Percentiles rank a stretch among this genome's conserved stretches.
Conservation (phyloP, 768 basidiomycete species). For the Myochromella boudieri region DNA sequence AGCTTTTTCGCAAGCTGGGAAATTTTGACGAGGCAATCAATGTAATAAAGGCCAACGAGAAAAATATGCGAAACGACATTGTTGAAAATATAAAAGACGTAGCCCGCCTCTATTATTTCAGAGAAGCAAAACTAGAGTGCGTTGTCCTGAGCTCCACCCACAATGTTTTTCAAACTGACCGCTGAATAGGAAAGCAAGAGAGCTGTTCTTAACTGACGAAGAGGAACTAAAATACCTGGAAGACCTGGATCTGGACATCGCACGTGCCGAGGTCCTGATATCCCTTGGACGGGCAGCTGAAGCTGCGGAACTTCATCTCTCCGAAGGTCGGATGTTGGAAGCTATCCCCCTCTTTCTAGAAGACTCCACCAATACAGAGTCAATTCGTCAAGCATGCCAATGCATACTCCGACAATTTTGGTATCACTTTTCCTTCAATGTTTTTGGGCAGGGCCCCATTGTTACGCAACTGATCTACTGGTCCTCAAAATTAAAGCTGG, state of each 20-base stretch:
- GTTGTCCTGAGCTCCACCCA: too few species aligned
- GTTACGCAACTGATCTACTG: constrained; percentile 24
- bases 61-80: constrained; percentile 29
- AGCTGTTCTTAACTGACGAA: constrained; percentile 50
- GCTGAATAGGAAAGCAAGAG: constrained; percentile 39
- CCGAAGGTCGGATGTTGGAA: constrained; percentile 43
- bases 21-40: constrained; percentile 53
- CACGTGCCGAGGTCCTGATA: constrained; percentile 44
- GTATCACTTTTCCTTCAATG: constrained; percentile 38
- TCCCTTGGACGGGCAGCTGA: constrained; percentile 40
- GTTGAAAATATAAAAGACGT: constrained; percentile 38
- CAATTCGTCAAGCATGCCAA: constrained; percentile 31
- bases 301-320: constrained; percentile 52
- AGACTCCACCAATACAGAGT: constrained; percentile 25
- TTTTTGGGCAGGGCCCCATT: constrained; percentile 14
- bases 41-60: constrained; percentile 36
- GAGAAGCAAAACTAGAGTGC: constrained; percentile 34
- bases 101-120: constrained; percentile 46
- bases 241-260: constrained; percentile 48
- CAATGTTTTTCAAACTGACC: too few species aligned
- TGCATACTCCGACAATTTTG: constrained; percentile 47
- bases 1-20: constrained; percentile 47
- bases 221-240: constrained; percentile 59
- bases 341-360: constrained; percentile 47
- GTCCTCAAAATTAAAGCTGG: constrained; percentile 17